Evolutionary conservation across 805 yeast species (phyloP).

Genomic region (Alloascoidea hylecoeti): DNA sequence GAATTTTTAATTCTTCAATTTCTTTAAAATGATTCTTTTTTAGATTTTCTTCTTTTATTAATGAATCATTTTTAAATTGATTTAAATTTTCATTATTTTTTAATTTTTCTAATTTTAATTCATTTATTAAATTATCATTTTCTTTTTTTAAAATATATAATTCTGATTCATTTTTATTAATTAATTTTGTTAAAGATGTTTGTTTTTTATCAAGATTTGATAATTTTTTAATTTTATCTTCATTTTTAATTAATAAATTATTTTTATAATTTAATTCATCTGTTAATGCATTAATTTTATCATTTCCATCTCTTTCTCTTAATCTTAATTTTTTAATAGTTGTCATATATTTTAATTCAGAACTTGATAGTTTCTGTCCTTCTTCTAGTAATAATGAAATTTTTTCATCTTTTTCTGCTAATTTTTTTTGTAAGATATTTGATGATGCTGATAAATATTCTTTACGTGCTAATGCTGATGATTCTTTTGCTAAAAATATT

Average conservation of each 20-base stretch:
- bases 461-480: slow-evolving; percentile 1
- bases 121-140: slow-evolving; percentile 11
- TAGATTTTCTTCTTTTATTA: slow-evolving; percentile 13
- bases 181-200: slow-evolving; percentile 7
- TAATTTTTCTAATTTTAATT: slow-evolving; percentile 13
- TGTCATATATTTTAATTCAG: slow-evolving; percentile 56
- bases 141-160: slow-evolving; percentile 6
- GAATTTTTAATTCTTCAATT: slow-evolving; percentile 16
- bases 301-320: slow-evolving; percentile 25
- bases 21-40: slow-evolving; percentile 14
- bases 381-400: slow-evolving; percentile 58
- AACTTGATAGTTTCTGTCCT: slow-evolving; percentile 58
- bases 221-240: slow-evolving; percentile 9
- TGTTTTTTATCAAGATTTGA: slow-evolving; percentile 9
- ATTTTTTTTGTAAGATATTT: slow-evolving; percentile 15
- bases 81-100: slow-evolving; percentile 13
- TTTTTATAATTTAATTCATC: slow-evolving; percentile 24
- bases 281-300: slow-evolving; percentile 14
- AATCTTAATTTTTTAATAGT: slow-evolving; percentile 48
- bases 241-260: slow-evolving; percentile 8
- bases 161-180: slow-evolving; percentile 7
- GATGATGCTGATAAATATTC: slow-evolving; percentile 3
- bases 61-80: slow-evolving; percentile 14
- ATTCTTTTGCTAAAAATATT: not conserved
- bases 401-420: slow-evolving; percentile 38